Evolutionary conservation across 352 stramenopile genomes (phyloP).

Genomic region (Hyaloperonospora brassicae): DNA sequence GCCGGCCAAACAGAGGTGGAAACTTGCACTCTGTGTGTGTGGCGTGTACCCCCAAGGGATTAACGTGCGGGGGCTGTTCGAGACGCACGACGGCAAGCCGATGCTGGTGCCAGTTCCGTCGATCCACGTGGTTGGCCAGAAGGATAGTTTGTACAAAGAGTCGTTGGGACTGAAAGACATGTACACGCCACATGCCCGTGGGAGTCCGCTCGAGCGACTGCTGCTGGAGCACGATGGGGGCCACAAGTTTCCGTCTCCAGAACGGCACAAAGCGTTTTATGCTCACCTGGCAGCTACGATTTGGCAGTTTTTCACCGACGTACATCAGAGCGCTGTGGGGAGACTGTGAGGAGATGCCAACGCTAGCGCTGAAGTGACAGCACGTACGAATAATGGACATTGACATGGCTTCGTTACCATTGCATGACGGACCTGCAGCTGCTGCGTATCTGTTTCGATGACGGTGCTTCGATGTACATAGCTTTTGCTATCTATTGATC

Average conservation of each 20-base stretch:
- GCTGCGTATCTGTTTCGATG: too few relatives aligned
- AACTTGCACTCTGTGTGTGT: conserved; percentile 41
- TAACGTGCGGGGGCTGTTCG: conserved; percentile 36
- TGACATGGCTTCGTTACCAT: too few relatives aligned
- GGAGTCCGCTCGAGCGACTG: conserved; percentile 27
- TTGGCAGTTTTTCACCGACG: conserved; percentile 39
- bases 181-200: conserved; percentile 32
- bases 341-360: conserved; percentile 15
- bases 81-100: conserved; percentile 29
- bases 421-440: too few relatives aligned
- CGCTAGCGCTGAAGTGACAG: too few relatives aligned
- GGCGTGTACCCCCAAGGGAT: conserved; percentile 30
- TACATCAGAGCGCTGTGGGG: conserved; percentile 22
- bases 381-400: too few relatives aligned
- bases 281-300: conserved; percentile 32
- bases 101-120: conserved; percentile 45
- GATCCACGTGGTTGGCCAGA: conserved; percentile 48
- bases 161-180: conserved; percentile 37
- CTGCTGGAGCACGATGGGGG: conserved; percentile 38
- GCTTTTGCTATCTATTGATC: too few relatives aligned
- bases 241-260: conserved; percentile 65
- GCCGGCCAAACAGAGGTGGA: conserved; percentile 37
- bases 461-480: too few relatives aligned
- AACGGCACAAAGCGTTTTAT: conserved; percentile 40
- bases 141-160: conserved; percentile 40